These are phyloP conservation scores for Capsicum chinense DNA, from an alignment of 257 asterid genomes.

Conservation along the genomic window DNA sequence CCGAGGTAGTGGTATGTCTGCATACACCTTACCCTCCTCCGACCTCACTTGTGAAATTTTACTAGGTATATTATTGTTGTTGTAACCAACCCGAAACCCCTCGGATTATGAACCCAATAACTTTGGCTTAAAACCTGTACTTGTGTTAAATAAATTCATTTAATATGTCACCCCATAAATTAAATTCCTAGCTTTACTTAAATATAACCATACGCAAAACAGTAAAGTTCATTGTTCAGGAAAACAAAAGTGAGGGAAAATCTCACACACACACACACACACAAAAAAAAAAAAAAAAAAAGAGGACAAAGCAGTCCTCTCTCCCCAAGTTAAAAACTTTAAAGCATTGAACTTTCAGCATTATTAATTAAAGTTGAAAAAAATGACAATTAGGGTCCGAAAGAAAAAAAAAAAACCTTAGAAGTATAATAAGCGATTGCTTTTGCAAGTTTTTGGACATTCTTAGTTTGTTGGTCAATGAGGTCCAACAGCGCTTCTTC, in stretches of 20 bases:
- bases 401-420: background rate
- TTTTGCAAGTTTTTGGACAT: conserved; percentile 28
- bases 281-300: background rate
- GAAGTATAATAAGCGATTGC: conserved; percentile 29
- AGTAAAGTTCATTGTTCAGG: background rate
- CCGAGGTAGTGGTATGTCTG: too few relatives aligned
- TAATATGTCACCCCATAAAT: background rate
- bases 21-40: too few relatives aligned
- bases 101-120: background rate
- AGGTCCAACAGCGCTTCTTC: conserved; percentile 32
- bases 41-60: too few relatives aligned
- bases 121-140: background rate
- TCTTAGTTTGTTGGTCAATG: conserved; percentile 30
- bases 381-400: background rate
- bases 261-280: too few relatives aligned
- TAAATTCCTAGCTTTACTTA: background rate
- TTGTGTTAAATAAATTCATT: background rate
- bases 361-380: conserved; percentile 2
- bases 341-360: background rate
- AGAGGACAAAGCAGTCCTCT: background rate
- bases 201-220: background rate
- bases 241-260: background rate
- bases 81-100: background rate
- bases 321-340: background rate
- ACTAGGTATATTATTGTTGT: too few relatives aligned